A percentile compares a stretch with the other conserved stretches of the same genome.
Conservation (phyloP, 805 yeast species). For the Sungouiella blattae region DNA sequence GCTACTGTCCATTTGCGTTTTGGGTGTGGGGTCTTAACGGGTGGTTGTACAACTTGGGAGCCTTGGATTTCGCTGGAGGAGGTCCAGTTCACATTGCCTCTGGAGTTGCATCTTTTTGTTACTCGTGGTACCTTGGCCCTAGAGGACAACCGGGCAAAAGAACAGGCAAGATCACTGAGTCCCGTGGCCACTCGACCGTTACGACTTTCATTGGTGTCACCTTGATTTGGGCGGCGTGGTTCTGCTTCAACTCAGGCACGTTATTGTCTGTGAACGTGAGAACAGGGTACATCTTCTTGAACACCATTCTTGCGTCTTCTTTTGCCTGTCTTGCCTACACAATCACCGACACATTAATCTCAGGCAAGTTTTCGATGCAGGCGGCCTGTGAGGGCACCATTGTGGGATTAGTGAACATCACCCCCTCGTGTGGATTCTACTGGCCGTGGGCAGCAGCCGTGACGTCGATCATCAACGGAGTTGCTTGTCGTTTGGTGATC, state of each 20-base stretch:
- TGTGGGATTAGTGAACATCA: slow-evolving; percentile 44
- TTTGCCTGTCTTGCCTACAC: slow-evolving; percentile 46
- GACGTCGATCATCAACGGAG: slow-evolving; percentile 38
- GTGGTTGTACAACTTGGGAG: slow-evolving; percentile 42
- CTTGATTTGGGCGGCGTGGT: slow-evolving; percentile 48
- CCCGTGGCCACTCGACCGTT: slow-evolving; percentile 32
- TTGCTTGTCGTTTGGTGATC: slow-evolving; percentile 32
- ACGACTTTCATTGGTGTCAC: slow-evolving; percentile 43
- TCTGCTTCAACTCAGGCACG: slow-evolving; percentile 47
- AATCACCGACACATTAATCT: slow-evolving; percentile 35
- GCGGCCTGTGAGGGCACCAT: slow-evolving; percentile 47
- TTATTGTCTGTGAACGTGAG: slow-evolving; percentile 36
- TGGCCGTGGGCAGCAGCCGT: slow-evolving; percentile 47
- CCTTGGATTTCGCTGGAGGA: slow-evolving; percentile 48
- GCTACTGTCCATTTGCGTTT: slow-evolving; percentile 44
- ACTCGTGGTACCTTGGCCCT: slow-evolving; percentile 42
- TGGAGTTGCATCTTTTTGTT: slow-evolving; percentile 42
- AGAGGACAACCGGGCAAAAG: slow-evolving; percentile 25
- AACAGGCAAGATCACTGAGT: slow-evolving; percentile 19
- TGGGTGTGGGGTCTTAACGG: slow-evolving; percentile 48
- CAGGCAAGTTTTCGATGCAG: slow-evolving; percentile 39
- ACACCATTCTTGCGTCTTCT: slow-evolving; percentile 51
- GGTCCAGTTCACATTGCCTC: slow-evolving; percentile 48
- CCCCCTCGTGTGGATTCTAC: slow-evolving; percentile 45
- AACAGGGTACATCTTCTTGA: slow-evolving; percentile 45